Percentiles rank a stretch among this genome's conserved stretches.
phyloP scores from a whole-genome alignment of 768 basidiomycete species.

The Tulasnella sp. region DNA sequence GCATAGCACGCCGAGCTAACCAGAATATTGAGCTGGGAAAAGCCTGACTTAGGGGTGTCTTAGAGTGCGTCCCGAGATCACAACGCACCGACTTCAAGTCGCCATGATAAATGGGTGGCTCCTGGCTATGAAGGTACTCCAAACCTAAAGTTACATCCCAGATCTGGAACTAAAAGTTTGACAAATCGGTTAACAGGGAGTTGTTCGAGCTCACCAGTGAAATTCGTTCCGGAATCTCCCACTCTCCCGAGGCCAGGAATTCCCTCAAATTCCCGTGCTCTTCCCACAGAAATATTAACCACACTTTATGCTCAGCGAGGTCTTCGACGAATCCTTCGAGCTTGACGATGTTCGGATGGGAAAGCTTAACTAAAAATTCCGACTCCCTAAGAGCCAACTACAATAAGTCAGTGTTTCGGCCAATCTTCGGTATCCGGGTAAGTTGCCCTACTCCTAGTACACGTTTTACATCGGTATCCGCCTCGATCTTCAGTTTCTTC shows the following conservation, averaged over 20 bases:
- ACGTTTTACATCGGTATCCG: too few species aligned
- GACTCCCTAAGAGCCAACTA: not conserved
- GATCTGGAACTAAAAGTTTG: not conserved
- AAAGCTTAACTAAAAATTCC: not conserved
- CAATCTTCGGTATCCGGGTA: too few species aligned
- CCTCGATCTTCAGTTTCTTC: too few species aligned
- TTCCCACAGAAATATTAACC: not conserved
- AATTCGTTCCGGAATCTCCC: not conserved
- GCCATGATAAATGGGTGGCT: not conserved
- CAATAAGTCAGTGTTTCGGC: too few species aligned
- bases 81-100: not conserved
- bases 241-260: not conserved
- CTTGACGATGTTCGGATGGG: not conserved
- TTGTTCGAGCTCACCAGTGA: not conserved
- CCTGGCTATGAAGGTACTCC: not conserved
- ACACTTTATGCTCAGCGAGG: not conserved
- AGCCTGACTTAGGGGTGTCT: not conserved
- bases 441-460: too few species aligned
- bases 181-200: not conserved
- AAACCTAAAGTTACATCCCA: not conserved
- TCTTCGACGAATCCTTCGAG: not conserved
- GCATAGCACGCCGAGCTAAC: not conserved
- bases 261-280: not conserved
- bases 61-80: too few species aligned
- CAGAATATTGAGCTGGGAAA: not conserved